Evolutionary conservation across 768 basidiomycete species (phyloP).

Genomic region (Pleurotus pulmonarius): DNA sequence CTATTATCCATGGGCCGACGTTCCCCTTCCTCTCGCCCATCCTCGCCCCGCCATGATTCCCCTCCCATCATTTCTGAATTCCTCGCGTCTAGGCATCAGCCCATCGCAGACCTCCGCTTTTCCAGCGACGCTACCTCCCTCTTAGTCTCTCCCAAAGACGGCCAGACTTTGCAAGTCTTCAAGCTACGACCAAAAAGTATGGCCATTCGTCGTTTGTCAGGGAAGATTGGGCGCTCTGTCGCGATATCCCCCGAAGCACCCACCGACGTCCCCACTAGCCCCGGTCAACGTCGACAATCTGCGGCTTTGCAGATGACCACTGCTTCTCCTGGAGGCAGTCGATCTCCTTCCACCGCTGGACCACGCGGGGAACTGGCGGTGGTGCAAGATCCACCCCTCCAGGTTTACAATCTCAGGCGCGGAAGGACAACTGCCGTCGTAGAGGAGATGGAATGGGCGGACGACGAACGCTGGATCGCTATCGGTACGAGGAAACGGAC

Average conservation of each 20-base stretch:
- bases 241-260: not conserved
- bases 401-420: constrained; percentile 67
- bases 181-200: constrained; percentile 25
- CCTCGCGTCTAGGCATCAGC: constrained; percentile 40
- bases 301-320: constrained; percentile 1
- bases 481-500: constrained; percentile 63
- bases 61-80: constrained; percentile 44
- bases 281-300: not conserved
- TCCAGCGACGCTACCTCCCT: constrained; percentile 51
- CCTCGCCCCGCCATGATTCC: not conserved
- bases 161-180: constrained; percentile 50
- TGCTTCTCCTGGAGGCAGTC: not conserved
- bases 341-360: not conserved
- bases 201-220: constrained; percentile 2
- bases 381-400: constrained; percentile 34
- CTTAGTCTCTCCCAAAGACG: constrained; percentile 49
- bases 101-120: constrained; percentile 45
- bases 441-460: constrained; percentile 47
- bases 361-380: not conserved
- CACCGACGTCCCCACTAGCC: not conserved
- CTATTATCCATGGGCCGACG: constrained; percentile 11
- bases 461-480: constrained; percentile 66
- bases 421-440: constrained; percentile 69
- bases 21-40: not conserved
- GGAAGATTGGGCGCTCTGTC: not conserved